Percentiles rank a stretch among this genome's conserved stretches.
phyloP scores from a whole-genome alignment of 139 green algal genomes.

The Chlamydomonas incerta region DNA sequence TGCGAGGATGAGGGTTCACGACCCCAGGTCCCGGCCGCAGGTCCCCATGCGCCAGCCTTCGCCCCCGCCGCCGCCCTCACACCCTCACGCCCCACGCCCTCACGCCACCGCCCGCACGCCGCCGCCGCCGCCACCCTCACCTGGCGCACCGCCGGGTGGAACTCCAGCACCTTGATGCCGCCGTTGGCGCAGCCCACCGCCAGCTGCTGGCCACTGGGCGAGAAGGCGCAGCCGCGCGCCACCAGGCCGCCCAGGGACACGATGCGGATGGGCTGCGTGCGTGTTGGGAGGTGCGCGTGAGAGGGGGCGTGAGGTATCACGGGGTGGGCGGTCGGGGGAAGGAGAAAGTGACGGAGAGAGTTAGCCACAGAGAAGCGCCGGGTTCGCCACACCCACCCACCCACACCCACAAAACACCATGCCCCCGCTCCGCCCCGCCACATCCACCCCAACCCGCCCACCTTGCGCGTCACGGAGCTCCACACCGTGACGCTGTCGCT shows the following conservation, averaged over 20 bases:
- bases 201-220: constrained; percentile 60
- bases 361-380: too few species aligned
- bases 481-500: constrained; percentile 62
- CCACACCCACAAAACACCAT: background rate
- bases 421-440: background rate
- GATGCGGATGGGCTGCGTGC: constrained; percentile 63
- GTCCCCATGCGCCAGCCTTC: too few species aligned
- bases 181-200: constrained; percentile 58
- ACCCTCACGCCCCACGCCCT: too few species aligned
- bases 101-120: too few species aligned
- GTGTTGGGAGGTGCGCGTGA: too few species aligned
- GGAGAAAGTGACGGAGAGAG: too few species aligned
- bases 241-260: constrained; percentile 55
- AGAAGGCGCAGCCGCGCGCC: constrained; percentile 54
- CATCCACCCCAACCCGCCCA: background rate
- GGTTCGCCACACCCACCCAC: background rate
- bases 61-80: too few species aligned
- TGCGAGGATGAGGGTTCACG: too few species aligned
- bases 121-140: background rate
- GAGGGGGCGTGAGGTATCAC: too few species aligned
- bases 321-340: background rate
- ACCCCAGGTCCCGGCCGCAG: too few species aligned
- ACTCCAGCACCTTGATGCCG: constrained; percentile 67
- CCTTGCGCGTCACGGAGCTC: constrained; percentile 64
- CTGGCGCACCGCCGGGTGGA: constrained; percentile 54